A percentile compares a stretch with the other conserved stretches of the same genome.
Conservation (phyloP, 75 land plant species). For the Gnetum montanum region DNA sequence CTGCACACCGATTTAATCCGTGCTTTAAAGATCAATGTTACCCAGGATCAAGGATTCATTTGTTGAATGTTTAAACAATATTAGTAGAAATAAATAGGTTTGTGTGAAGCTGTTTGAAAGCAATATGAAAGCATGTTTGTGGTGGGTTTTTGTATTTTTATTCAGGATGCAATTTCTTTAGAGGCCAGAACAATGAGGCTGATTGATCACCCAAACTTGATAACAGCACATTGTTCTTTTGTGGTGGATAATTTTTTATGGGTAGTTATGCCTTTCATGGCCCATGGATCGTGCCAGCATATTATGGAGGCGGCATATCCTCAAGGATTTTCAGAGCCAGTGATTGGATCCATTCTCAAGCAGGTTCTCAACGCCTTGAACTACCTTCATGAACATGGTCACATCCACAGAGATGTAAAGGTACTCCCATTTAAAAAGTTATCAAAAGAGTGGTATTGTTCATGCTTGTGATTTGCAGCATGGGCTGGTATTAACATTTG, state of each 20-base stretch:
- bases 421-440: conserved; percentile 15
- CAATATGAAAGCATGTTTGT: too few species aligned
- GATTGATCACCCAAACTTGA: conserved; percentile 73
- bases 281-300: conserved; percentile 88
- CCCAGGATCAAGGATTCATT: too few species aligned
- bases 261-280: conserved; percentile 96
- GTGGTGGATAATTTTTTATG: conserved; percentile 55
- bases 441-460: neutral
- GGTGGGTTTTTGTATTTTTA: too few species aligned
- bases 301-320: conserved; percentile 78
- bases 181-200: conserved; percentile 82
- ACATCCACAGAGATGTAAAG: conserved; percentile 94
- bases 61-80: too few species aligned
- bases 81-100: too few species aligned
- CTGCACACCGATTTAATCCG: too few species aligned
- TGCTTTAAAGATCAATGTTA: too few species aligned
- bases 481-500: too few species aligned
- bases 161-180: conserved; percentile 69
- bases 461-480: neutral
- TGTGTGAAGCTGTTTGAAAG: too few species aligned
- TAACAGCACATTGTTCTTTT: conserved; percentile 78
- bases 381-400: conserved; percentile 83
- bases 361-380: conserved; percentile 80
- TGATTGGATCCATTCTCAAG: conserved; percentile 70
- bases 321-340: conserved; percentile 86